Evolutionary conservation across 768 basidiomycete species (phyloP), one percentile per base, ranked within the genome.

Genomic region (Suillus subalutaceus): DNA sequence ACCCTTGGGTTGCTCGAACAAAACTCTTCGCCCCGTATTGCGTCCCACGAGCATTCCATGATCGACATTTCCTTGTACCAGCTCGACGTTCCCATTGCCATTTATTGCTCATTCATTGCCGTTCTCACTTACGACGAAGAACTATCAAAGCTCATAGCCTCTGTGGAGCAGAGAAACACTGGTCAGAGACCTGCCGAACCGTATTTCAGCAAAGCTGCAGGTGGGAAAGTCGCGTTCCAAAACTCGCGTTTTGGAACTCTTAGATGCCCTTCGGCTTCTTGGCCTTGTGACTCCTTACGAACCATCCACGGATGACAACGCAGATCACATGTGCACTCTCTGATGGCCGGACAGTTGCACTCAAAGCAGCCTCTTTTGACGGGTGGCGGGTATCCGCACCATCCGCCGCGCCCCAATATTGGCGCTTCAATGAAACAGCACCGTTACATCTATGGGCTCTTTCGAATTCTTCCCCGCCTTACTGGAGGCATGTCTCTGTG

Each of bases 81-180:
- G 68, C 80, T 85, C 60, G 90, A 92, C 63, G 75, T 93, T 44
- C 83, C 92, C 0, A 74, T 94, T 30, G 81, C 79, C n/a, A 77
- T 86, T 2, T 92, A 88, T 73, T 90, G 88, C 66, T 81, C 88
- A 3, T 71, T 91, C 18, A 82, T 94, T 16, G 83, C 90, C 18
- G 79, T 86, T 12, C 72, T 85, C n/a, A 72, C 77, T 9, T 82
- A 88, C 65, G 83, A 84, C 65, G 86, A 90, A 18, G 86, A 87
- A 13, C 81, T 96, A 16, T 79, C 81, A 20, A 70, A 78, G 6
- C 82, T 86, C 32, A 77, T 94, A 61, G 72, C 75, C 1, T 82
- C 82, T 2, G 81, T 83, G 1, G 79, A 80, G 87, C 5, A 76
- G 79, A 13, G 74, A 80, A 53, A 87, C 80, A 1, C 79, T 80